Base-by-base conservation (phyloP, 768 basidiomycete genomes). In the Pleurotus eryngii region DNA sequence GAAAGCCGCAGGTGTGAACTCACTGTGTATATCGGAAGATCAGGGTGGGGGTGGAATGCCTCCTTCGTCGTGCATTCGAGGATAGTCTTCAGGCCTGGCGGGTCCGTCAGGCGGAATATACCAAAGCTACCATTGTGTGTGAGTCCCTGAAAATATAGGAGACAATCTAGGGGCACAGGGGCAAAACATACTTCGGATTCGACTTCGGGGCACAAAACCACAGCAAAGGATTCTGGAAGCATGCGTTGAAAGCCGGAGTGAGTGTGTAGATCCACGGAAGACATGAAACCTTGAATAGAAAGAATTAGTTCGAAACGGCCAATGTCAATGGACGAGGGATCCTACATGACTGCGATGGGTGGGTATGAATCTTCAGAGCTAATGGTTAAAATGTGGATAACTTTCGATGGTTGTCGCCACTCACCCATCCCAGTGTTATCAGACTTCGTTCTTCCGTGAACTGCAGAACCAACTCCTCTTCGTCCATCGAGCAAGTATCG, bases 401-500 rank as follows among this genome's bases (percentile, higher is more conserved):
- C 15, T 49, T 53, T 14, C 17, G 43, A 17, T 56, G 37, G 50
- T 46, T 48, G 55, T 57, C 57, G 55, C 64, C 27, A 74, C 86
- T 61, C 62, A 95, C 92, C 94, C 94, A 97, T 59, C 94, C 95
- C 47, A 96, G 81, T 5, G 93, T 94, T 49, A 95, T 87, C 64
- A 95, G 70, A 62, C 81, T 83, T 60, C 89, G 75, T 66, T 87
- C 84, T 66, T 93, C 90, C 62, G 91, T 92, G 67, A 95, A 92
- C 63, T 84, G 82, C 71, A 94, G 72, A 5, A 94, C 90, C 46
- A 92, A 74, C 67, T 95, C 93, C 64, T 95, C 94, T 66, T 89
- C 86, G 54, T 92, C 87, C 89, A 94, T 95, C 30, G 86, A 85
- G 69, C 94, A 96, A n/a, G 92, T 92, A 73, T 96, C 92, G 57